Base-by-base conservation (phyloP, 371 early-diverging fungal species). In the Nematocida sp. region DNA sequence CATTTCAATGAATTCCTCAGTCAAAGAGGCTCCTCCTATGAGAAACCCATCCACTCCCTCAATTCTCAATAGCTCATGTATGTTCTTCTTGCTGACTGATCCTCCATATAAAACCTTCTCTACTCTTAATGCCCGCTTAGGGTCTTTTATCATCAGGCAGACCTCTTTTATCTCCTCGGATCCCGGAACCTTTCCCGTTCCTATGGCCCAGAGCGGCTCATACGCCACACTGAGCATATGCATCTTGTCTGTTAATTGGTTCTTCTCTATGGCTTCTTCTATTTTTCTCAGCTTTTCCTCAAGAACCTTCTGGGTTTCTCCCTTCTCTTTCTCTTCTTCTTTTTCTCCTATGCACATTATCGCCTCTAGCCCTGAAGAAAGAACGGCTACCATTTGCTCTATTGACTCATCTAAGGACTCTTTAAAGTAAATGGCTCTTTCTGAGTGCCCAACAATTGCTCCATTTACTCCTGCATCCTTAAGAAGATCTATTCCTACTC, bases 131-230 rank as follows among this genome's bases (percentile, higher is more conserved):
- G 38, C 53, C 23, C 26, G 56, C 16, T 47, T 59, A n/a, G 49
- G 55, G n/a, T 35, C 71, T 51, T 77, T 76, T n/a, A 81, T 79
- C 36, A 38, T 23, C 16, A 45, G 23, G 33, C 67, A n/a, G 16
- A 64, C 82, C 16, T 65, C 71, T 36, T 65, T 32, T 18, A 87
- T 86, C 81, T 95, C 92, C 57, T 90, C 87, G 57, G 92, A 92
- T 33, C 93, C 90, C 40, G 97, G 94, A 9, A 94, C 92, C 88
- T 92, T 91, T 81, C 95, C 96, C 39, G 97, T 95, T 77, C 99
- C 99, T 82, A 89, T 89, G 86, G 99, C 97, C 97, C 97, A 99
- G 59, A 96, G 94, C 63, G 99, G 99, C 86, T 99, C 99, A 83
- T 99, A 99, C 78, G 99, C 99, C 84, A 99, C 86, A 9, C 4